phyloP scores from a whole-genome alignment of 139 green algal genomes.

The Spirogloea muscicola region DNA sequence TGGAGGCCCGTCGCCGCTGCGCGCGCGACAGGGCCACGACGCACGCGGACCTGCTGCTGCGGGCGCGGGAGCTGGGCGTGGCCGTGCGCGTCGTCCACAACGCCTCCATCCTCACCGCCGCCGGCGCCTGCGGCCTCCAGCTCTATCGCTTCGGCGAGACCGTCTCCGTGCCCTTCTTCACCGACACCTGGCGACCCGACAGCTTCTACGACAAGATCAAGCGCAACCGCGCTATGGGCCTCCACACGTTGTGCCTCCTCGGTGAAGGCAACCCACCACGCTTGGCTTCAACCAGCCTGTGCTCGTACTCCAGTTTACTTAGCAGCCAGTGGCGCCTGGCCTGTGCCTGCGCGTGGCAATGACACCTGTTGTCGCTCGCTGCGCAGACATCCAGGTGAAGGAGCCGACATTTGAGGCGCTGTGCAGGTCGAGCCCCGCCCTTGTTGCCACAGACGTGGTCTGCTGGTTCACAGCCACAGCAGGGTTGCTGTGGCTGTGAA shows the following conservation, averaged over 20 bases:
- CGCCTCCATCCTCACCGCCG: slow-evolving; percentile 92
- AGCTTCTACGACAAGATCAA: slow-evolving; percentile 72
- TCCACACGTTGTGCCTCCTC: slow-evolving; percentile 95
- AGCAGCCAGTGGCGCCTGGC: no score
- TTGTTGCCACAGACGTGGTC: no score
- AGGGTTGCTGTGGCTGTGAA: no score
- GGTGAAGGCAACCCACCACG: no score
- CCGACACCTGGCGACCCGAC: slow-evolving; percentile 88
- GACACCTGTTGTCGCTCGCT: no score
- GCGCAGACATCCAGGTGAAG: slow-evolving; percentile 58
- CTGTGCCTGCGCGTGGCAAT: no score
- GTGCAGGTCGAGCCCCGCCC: no score
- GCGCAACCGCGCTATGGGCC: slow-evolving; percentile 54
- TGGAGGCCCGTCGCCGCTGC: no score
- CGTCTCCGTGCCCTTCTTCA: slow-evolving; percentile 97
- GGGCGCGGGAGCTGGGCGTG: slow-evolving; percentile 70
- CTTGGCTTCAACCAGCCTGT: no score
- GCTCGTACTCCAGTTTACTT: no score
- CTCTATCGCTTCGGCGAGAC: slow-evolving; percentile 95
- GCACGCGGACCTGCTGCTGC: slow-evolving; percentile 87
- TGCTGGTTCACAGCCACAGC: no score
- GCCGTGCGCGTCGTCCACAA: slow-evolving; percentile 89
- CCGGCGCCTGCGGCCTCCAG: slow-evolving; percentile 82
- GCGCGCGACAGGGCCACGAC: slow-evolving; percentile 80
- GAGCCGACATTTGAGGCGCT: slow-evolving; percentile 86